phyloP scores from a whole-genome alignment of 2,329 filamentous ascomycete species.

The Endocalyx cinctus region DNA sequence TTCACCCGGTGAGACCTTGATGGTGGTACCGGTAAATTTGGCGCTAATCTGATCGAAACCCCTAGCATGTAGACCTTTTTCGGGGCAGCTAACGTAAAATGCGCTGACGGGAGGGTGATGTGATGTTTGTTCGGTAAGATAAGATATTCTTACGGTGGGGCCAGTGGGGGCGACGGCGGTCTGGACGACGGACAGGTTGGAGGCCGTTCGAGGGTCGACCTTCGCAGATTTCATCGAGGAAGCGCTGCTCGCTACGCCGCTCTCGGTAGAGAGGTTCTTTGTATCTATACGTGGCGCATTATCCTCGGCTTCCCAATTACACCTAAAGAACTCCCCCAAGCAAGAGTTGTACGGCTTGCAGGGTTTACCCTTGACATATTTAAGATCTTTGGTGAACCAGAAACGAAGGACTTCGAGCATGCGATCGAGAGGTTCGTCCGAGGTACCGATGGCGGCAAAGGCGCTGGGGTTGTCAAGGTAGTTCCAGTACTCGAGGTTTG shows the following conservation, averaged over 20 bases:
- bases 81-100: slow-evolving; percentile 88
- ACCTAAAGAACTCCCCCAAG: slow-evolving; percentile 95
- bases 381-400: slow-evolving; percentile 98
- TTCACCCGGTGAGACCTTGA: slow-evolving; percentile 85
- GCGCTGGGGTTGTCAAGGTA: slow-evolving; percentile 94
- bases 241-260: slow-evolving; percentile 35
- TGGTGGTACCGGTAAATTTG: slow-evolving; percentile 93
- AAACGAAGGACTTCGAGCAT: slow-evolving; percentile 94
- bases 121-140: slow-evolving; percentile 94
- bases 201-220: slow-evolving; percentile 39
- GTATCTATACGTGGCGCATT: slow-evolving; percentile 63
- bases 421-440: slow-evolving; percentile 83
- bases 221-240: slow-evolving; percentile 43
- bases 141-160: slow-evolving; percentile 72
- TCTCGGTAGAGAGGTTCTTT: slow-evolving; percentile 30
- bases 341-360: slow-evolving; percentile 99
- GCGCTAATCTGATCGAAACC: slow-evolving; percentile 96
- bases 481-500: slow-evolving; percentile 98
- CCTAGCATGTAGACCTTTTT: slow-evolving; percentile 79
- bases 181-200: slow-evolving; percentile 48
- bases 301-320: slow-evolving; percentile 91
- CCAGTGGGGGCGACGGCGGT: slow-evolving; percentile 37
- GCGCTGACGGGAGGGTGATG: slow-evolving; percentile 97
- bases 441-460: slow-evolving; percentile 78
- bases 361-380: slow-evolving; percentile 97